A percentile compares a stretch with the other conserved stretches of the same genome.
These are phyloP conservation scores for Cytospora paraplurivora DNA, from an alignment of 2,329 filamentous ascomycete species.

Conservation along the genomic window DNA sequence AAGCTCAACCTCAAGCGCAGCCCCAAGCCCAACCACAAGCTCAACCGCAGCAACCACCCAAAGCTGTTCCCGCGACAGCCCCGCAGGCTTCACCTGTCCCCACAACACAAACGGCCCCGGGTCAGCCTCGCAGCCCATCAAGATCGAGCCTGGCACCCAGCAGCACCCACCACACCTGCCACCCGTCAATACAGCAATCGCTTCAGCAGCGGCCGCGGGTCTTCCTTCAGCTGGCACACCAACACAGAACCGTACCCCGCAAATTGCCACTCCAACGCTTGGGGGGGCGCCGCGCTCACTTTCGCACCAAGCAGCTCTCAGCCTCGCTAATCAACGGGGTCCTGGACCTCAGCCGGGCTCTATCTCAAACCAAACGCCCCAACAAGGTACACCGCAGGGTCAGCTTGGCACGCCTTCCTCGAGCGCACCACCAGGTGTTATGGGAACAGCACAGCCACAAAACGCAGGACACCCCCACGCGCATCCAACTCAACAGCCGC, in stretches of 20 bases:
- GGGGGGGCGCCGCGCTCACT: conserved; percentile 46
- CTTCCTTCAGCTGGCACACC: conserved; percentile 50
- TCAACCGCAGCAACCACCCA: conserved; percentile 30
- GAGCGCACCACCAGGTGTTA: conserved; percentile 26
- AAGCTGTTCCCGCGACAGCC: conserved; percentile 23
- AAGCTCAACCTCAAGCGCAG: not conserved
- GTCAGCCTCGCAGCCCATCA: conserved; percentile 37
- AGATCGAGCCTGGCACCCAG: conserved; percentile 41
- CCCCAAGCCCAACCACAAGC: not conserved
- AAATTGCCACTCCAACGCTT: conserved; percentile 45
- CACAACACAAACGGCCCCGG: conserved; percentile 31
- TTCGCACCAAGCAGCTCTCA: conserved; percentile 54
- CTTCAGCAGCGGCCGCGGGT: conserved; percentile 39
- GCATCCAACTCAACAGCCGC: conserved; percentile 47
- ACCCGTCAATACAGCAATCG: conserved; percentile 34
- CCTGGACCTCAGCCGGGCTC: conserved; percentile 37
- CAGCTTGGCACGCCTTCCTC: conserved; percentile 25
- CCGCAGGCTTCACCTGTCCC: conserved; percentile 31
- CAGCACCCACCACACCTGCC: conserved; percentile 31
- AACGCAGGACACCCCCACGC: conserved; percentile 48
- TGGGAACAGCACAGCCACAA: conserved; percentile 32
- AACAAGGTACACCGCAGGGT: conserved; percentile 27
- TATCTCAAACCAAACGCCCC: conserved; percentile 28
- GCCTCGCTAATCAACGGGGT: conserved; percentile 47
- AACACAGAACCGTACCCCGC: conserved; percentile 53